These are phyloP conservation scores for Fusarium annulatum DNA, from an alignment of 2,329 filamentous ascomycete species.

Conservation along the genomic window DNA sequence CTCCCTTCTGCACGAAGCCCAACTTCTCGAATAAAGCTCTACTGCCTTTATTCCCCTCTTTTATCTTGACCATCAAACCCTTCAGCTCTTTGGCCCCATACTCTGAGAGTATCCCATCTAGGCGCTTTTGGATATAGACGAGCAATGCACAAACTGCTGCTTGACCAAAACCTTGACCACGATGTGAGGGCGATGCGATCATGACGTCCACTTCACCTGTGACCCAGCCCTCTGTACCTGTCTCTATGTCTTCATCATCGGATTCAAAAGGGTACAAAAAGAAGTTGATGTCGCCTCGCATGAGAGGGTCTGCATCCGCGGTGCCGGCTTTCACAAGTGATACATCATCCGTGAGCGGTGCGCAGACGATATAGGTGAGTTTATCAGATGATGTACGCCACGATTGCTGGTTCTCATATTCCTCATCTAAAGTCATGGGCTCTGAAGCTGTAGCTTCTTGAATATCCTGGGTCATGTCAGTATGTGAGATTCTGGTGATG, in stretches of 20 bases:
- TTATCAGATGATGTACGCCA: conserved; percentile 89
- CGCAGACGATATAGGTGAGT: conserved; percentile 89
- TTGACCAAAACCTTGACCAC: conserved; percentile 72
- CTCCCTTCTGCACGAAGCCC: conserved; percentile 63
- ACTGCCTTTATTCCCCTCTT: conserved; percentile 65
- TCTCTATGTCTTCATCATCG: conserved; percentile 54
- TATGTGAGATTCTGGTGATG: neutral
- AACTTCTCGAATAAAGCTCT: conserved; percentile 62
- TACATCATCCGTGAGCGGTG: conserved; percentile 49
- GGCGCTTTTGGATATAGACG: conserved; percentile 70
- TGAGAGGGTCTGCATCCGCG: conserved; percentile 65
- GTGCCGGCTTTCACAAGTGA: conserved; percentile 49
- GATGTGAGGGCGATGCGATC: conserved; percentile 72
- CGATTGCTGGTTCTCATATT: conserved; percentile 89
- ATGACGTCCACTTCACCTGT: conserved; percentile 88
- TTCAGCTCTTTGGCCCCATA: conserved; percentile 46
- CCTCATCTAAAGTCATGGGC: conserved; percentile 80
- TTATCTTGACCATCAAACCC: conserved; percentile 67
- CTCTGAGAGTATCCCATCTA: conserved; percentile 63
- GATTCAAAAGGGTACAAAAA: conserved; percentile 75
- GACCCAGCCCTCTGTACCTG: conserved; percentile 39
- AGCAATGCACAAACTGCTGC: conserved; percentile 76
- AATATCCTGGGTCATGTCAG: conserved; percentile 66
- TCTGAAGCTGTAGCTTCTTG: conserved; percentile 90
- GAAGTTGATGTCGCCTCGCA: conserved; percentile 83